phyloP scores from a whole-genome alignment of 306 rosid genomes.

The Casuarina equisetifolia region DNA sequence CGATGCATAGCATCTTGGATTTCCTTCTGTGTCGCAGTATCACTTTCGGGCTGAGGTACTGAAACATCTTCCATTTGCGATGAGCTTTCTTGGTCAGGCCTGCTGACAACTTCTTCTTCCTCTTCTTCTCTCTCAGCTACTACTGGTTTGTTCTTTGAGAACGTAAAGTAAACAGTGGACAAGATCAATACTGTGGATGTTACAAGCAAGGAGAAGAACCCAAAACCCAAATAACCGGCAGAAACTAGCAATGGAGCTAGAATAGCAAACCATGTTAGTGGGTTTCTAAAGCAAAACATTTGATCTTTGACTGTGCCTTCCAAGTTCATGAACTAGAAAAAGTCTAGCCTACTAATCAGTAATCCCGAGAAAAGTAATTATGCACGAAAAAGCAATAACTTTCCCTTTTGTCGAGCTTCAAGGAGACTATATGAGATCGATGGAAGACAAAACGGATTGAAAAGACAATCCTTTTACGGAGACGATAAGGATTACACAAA shows the following conservation, averaged over 20 bases:
- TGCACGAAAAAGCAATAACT: slow-evolving; percentile 13
- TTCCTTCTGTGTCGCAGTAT: slow-evolving; percentile 24
- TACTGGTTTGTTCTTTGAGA: slow-evolving; percentile 36
- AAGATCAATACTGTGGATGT: slow-evolving; percentile 44
- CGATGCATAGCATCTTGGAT: background rate
- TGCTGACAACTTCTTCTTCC: background rate
- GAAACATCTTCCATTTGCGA: slow-evolving; percentile 29
- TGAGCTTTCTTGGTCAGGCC: slow-evolving; percentile 15
- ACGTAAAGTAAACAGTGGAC: slow-evolving; percentile 40
- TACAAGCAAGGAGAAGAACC: slow-evolving; percentile 43
- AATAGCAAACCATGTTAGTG: slow-evolving; percentile 51
- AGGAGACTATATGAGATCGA: slow-evolving; percentile 20
- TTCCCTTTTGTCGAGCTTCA: slow-evolving; percentile 21
- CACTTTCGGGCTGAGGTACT: slow-evolving; percentile 23
- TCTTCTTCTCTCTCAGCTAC: slow-evolving; percentile 29
- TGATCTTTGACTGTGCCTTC: slow-evolving; percentile 43
- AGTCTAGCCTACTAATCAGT: slow-evolving; percentile 30
- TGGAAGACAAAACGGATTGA: slow-evolving; percentile 10
- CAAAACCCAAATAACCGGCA: slow-evolving; percentile 42
- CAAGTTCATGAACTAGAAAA: slow-evolving; percentile 44
- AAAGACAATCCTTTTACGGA: slow-evolving; percentile 7
- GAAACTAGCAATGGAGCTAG: slow-evolving; percentile 44
- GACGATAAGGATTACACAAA: background rate
- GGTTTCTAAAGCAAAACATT: slow-evolving; percentile 62
- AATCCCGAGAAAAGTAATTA: slow-evolving; percentile 31